Evolutionary conservation across 805 yeast species (phyloP).

Genomic region (Wickerhamomyces subpelliculosus): DNA sequence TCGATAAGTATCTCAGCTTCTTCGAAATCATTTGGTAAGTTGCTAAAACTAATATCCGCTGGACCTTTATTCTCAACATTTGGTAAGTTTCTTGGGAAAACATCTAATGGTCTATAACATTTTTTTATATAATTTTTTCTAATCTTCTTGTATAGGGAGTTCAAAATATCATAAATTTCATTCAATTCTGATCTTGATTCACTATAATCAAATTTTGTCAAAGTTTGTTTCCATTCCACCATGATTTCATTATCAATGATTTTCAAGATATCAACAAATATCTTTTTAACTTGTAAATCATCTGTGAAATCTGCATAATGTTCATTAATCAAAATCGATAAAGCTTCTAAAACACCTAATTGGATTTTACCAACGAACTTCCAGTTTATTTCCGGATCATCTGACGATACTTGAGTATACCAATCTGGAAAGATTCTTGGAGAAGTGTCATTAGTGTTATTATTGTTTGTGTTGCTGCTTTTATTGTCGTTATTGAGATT

Average conservation of each 20-base stretch:
- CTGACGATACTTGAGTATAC: conserved; percentile 31
- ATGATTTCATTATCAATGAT: conserved; percentile 60
- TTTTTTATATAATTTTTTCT: conserved; percentile 67
- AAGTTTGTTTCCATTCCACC: conserved; percentile 40
- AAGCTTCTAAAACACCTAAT: conserved; percentile 71
- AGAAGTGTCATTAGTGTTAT: no score
- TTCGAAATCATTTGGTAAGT: conserved; percentile 30
- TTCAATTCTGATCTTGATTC: conserved; percentile 20
- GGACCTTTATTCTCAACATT: conserved; percentile 1
- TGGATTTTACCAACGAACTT: conserved; percentile 70
- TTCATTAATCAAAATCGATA: conserved; percentile 61
- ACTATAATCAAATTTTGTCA: conserved; percentile 14
- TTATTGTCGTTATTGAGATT: conserved; percentile 9
- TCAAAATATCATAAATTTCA: conserved; percentile 22
- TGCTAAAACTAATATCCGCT: neutral
- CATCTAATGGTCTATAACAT: conserved; percentile 50
- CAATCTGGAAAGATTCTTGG: conserved; percentile 60
- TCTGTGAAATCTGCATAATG: conserved; percentile 73
- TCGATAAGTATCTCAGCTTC: conserved; percentile 57
- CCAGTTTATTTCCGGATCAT: conserved; percentile 51
- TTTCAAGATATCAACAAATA: conserved; percentile 58
- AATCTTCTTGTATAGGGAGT: conserved; percentile 51
- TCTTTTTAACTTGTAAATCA: conserved; percentile 51
- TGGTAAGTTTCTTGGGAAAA: conserved; percentile 11
- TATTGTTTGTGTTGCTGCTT: no score